Evolutionary conservation across 257 asterid genomes (phyloP).

Genomic region (Nicotiana otophora): DNA sequence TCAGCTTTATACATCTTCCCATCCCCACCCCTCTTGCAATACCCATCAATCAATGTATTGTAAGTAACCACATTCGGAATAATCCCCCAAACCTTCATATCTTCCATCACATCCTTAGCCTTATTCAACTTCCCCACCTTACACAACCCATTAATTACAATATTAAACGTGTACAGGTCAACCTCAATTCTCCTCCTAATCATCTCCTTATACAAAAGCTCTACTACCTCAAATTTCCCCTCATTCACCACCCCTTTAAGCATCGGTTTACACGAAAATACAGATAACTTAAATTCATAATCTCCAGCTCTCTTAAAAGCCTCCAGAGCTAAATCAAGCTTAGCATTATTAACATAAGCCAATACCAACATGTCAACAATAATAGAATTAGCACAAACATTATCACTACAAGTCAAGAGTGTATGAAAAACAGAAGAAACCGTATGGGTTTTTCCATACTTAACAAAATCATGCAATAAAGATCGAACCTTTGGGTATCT

Average conservation of each 20-base stretch:
- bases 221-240: conserved; percentile 40
- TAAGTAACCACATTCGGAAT: conserved; percentile 65
- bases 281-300: conserved; percentile 62
- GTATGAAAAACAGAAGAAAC: conserved; percentile 49
- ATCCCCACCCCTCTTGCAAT: conserved; percentile 67
- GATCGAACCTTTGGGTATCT: conserved; percentile 64
- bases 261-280: conserved; percentile 54
- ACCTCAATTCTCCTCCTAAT: conserved; percentile 56
- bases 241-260: conserved; percentile 44
- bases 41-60: conserved; percentile 63
- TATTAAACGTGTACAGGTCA: conserved; percentile 51
- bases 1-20: conserved; percentile 73
- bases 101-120: conserved; percentile 73
- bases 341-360: conserved; percentile 41
- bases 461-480: conserved; percentile 43
- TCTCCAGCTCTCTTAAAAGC: conserved; percentile 75
- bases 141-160: conserved; percentile 65
- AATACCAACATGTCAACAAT: conserved; percentile 60
- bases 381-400: conserved; percentile 44
- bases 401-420: conserved; percentile 43
- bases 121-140: conserved; percentile 72
- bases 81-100: conserved; percentile 63
- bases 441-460: conserved; percentile 27
- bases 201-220: conserved; percentile 66
- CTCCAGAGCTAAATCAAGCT: conserved; percentile 52